Evolutionary conservation across 2,329 filamentous ascomycete genomes (phyloP), one percentile per base, ranked within the genome.

Genomic region (Ophiostoma angusticollis): DNA sequence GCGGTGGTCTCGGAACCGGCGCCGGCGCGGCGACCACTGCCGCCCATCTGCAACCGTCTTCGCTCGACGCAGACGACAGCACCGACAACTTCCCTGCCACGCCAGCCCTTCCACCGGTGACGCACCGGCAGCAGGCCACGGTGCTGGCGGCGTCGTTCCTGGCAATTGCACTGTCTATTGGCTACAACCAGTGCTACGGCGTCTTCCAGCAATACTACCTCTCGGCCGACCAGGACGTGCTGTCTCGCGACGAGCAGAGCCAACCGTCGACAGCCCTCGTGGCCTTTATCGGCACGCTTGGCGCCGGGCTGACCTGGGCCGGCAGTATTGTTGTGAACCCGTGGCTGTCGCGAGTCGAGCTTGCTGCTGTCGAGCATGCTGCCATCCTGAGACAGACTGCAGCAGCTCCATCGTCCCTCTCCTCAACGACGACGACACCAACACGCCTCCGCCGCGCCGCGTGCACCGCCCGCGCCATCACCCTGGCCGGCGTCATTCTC

Each of bases 131-230:
- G 33, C 65, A 68, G 51, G 53, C 57, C 6, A 44, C 56, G 2
- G 62, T 68, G 17, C 53, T 68, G 12, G 43, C 59, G 14, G 63
- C 63, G 0, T 58, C 59, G 6, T 68, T 68, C 36, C 45, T 60
- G 1, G 60, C 60, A 29, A 64, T 67, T 25, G 58, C 58, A 34
- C 55, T 68, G 17, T 67, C 65, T 4, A 64, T 68, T 34, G 64
- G 65, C 9, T 60, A 68, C 40, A 69, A 69, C 45, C 64, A 68
- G 41, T 58, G 56, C 24, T 70, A 62, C 44, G 64, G 65, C 9
- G 62, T 68, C 9, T 69, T 68, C 38, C 65, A 68, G 45, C 55
- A 62, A 34, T 67, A 64, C 46, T 69, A 68, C 45, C 59, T 63
- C 34, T 65, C 63, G 5, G 37, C 54, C 0, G 46, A 44, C 23